These are phyloP conservation scores for Chaetomium strumarium DNA, from an alignment of 2,329 filamentous ascomycete species.

Conservation along the genomic window DNA sequence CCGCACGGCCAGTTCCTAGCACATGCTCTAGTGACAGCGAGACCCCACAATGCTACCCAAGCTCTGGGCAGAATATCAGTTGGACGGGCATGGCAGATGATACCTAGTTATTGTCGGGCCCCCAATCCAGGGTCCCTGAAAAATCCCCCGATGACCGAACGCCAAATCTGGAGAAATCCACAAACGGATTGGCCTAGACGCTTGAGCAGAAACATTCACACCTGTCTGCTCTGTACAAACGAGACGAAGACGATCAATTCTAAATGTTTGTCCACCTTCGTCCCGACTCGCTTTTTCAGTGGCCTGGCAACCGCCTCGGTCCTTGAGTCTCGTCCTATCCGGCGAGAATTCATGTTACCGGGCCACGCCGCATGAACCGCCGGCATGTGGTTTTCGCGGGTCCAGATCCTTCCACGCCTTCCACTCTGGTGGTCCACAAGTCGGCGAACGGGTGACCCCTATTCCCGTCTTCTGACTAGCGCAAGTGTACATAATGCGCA, in stretches of 20 bases:
- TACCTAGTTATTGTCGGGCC: not conserved
- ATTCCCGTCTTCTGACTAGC: constrained; percentile 1
- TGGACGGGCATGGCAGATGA: not conserved
- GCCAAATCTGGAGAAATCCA: not conserved
- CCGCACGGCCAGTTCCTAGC: not conserved
- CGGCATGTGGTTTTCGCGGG: not conserved
- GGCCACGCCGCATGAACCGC: constrained; percentile 8
- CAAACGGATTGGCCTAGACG: not conserved
- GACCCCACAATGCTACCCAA: not conserved
- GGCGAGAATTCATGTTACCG: not conserved
- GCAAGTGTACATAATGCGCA: not conserved
- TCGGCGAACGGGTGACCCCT: not conserved
- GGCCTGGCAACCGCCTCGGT: not conserved
- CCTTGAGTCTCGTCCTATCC: constrained; percentile 8
- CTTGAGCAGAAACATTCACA: not conserved
- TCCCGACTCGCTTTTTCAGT: not conserved
- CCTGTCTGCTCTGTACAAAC: not conserved
- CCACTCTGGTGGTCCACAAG: not conserved
- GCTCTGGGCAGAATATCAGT: not conserved
- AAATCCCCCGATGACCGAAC: not conserved
- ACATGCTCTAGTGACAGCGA: not conserved
- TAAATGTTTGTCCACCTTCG: not conserved
- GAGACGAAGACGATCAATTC: not conserved
- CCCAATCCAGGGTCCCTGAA: not conserved
- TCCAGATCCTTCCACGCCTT: not conserved